These are phyloP conservation scores for Rusavskia elegans DNA, from an alignment of 495 filamentous ascomycete species.

Conservation along the genomic window DNA sequence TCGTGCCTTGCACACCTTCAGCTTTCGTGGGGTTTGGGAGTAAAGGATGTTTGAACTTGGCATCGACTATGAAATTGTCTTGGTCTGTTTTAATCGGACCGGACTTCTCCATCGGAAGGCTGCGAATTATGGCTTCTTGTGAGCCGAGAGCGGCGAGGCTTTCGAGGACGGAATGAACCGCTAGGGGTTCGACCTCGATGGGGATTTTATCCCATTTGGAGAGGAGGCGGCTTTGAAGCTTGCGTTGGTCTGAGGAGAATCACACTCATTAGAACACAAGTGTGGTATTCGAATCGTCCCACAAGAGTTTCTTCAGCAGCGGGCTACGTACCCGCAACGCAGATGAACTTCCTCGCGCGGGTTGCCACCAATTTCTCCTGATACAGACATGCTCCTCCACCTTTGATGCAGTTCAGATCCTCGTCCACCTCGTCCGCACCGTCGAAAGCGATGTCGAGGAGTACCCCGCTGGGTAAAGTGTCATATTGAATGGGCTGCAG, in stretches of 20 bases:
- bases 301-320: too few species aligned
- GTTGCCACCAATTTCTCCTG: constrained; percentile 94
- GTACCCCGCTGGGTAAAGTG: constrained; percentile 38
- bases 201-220: constrained; percentile 73
- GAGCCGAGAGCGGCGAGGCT: constrained; percentile 58
- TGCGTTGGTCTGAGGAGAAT: constrained; percentile 53
- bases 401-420: constrained; percentile 92
- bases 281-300: too few species aligned
- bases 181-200: constrained; percentile 80
- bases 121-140: constrained; percentile 47
- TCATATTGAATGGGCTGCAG: constrained; percentile 66
- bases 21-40: constrained; percentile 2
- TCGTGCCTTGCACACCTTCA: constrained; percentile 13
- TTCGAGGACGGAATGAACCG: constrained; percentile 51
- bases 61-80: constrained; percentile 84
- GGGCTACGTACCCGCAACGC: constrained; percentile 55
- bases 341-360: constrained; percentile 74
- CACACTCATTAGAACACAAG: too few species aligned
- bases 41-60: constrained; percentile 48
- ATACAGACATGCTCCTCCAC: constrained; percentile 89
- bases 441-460: constrained; percentile 77
- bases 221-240: constrained; percentile 62
- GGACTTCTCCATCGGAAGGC: constrained; percentile 50
- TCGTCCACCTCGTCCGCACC: constrained; percentile 96
- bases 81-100: constrained; percentile 87